Conservation (phyloP, 2,329 filamentous ascomycete genomes). For the Zymoseptoria ardabiliae region DNA sequence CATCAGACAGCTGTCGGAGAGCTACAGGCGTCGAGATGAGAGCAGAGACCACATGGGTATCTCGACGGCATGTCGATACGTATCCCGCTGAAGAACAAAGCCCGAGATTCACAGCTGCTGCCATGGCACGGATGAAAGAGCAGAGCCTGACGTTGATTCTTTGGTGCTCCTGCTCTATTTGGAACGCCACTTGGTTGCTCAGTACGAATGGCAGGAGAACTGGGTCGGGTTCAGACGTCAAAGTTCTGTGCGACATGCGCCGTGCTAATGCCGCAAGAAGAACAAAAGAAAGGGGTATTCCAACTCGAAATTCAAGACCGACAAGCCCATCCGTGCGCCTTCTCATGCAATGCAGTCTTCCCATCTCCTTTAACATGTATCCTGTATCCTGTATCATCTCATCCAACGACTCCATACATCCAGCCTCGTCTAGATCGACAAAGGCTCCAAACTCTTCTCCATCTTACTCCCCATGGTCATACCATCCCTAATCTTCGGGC, state of each 20-base stretch:
- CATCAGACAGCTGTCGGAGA: not conserved
- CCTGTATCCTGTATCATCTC: not conserved
- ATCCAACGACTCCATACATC: not conserved
- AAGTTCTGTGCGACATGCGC: not conserved
- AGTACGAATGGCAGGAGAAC: too few species aligned
- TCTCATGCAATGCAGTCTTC: not conserved
- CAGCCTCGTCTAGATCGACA: not conserved
- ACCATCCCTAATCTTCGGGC: constrained; percentile 18
- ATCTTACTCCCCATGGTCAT: constrained; percentile 26
- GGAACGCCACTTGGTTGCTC: too few species aligned
- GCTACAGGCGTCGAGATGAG: not conserved
- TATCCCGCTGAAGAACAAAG: not conserved
- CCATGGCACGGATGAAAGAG: not conserved
- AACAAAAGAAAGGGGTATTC: not conserved
- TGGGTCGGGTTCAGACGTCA: not conserved
- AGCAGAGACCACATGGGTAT: not conserved
- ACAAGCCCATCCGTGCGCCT: not conserved
- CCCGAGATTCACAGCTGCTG: not conserved
- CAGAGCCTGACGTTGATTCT: not conserved
- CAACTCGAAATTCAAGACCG: not conserved
- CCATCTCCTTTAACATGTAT: not conserved
- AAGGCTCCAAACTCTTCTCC: constrained; percentile 19
- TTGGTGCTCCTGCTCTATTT: too few species aligned
- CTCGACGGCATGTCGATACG: not conserved
- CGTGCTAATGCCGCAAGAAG: not conserved